Percentiles rank a stretch among this genome's conserved stretches.
Evolutionary conservation across 805 yeast genomes (phyloP).

Genomic region (Yarrowia hollandica): DNA sequence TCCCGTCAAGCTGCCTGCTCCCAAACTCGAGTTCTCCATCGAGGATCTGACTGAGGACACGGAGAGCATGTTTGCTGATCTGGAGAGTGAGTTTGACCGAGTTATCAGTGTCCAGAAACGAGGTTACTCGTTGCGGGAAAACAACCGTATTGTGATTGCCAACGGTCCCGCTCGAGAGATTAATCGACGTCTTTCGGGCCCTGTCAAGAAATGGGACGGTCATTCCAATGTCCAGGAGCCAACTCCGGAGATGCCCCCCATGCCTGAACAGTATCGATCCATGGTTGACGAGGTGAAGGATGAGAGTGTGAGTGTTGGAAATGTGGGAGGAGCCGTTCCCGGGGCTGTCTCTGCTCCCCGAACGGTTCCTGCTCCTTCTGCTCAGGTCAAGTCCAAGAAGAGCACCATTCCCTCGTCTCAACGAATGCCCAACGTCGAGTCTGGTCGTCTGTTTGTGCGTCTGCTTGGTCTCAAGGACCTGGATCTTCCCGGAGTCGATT

Average conservation of each 20-base stretch:
- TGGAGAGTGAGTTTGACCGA: constrained; percentile 36
- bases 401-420: constrained; percentile 15
- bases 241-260: constrained; percentile 12
- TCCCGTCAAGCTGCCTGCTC: constrained; percentile 33
- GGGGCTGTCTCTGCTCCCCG: background rate
- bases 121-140: constrained; percentile 36
- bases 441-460: constrained; percentile 37
- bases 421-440: constrained; percentile 28
- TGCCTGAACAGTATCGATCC: constrained; percentile 12
- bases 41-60: constrained; percentile 31
- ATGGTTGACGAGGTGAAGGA: background rate
- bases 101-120: constrained; percentile 34
- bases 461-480: constrained; percentile 40
- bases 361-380: background rate
- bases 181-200: constrained; percentile 14
- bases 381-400: background rate
- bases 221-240: constrained; percentile 3
- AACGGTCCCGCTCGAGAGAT: constrained; percentile 29
- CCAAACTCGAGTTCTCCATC: constrained; percentile 26
- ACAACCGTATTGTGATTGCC: constrained; percentile 34
- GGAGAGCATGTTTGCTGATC: constrained; percentile 34
- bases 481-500: constrained; percentile 46
- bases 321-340: background rate
- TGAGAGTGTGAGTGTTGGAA: background rate
- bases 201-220: constrained; percentile 13